Evolutionary conservation across 352 stramenopile genomes (phyloP).

Genomic region (Phytopythium kandeliae): DNA sequence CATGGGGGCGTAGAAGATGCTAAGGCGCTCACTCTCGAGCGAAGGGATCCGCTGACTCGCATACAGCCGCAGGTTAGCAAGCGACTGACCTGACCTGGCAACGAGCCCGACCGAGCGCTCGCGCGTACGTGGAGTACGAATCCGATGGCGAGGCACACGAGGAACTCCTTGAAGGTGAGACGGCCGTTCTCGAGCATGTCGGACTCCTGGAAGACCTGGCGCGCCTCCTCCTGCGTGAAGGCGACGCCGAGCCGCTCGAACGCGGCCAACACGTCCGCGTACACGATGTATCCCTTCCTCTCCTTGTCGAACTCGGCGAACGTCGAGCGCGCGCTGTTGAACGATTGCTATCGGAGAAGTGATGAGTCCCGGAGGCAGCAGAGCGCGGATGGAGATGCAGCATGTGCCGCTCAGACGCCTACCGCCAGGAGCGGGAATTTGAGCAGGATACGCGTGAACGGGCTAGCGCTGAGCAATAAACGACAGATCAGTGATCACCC

Average conservation of each 20-base stretch:
- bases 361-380: too few species aligned
- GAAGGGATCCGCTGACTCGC: slow-evolving; percentile 77
- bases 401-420: not conserved
- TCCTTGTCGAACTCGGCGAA: slow-evolving; percentile 62
- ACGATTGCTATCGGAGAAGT: too few species aligned
- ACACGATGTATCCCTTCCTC: slow-evolving; percentile 73
- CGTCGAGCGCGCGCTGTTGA: slow-evolving; percentile 72
- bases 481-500: not conserved
- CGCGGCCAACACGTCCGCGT: slow-evolving; percentile 55
- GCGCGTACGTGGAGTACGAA: slow-evolving; percentile 80
- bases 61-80: too few species aligned
- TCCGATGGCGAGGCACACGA: slow-evolving; percentile 80
- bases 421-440: slow-evolving; percentile 65
- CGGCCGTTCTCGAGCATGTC: slow-evolving; percentile 79
- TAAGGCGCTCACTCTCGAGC: slow-evolving; percentile 56
- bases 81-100: not conserved
- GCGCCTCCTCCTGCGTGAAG: slow-evolving; percentile 67
- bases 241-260: slow-evolving; percentile 75
- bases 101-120: not conserved
- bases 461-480: slow-evolving; percentile 19
- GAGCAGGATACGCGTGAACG: slow-evolving; percentile 76
- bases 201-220: slow-evolving; percentile 74
- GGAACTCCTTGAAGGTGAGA: slow-evolving; percentile 86
- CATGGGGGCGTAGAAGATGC: slow-evolving; percentile 82
- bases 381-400: too few species aligned